Evolutionary conservation across 371 early-diverging fungal genomes (phyloP), one percentile per base, ranked within the genome.

Genomic region (Capillidium heterosporum): DNA sequence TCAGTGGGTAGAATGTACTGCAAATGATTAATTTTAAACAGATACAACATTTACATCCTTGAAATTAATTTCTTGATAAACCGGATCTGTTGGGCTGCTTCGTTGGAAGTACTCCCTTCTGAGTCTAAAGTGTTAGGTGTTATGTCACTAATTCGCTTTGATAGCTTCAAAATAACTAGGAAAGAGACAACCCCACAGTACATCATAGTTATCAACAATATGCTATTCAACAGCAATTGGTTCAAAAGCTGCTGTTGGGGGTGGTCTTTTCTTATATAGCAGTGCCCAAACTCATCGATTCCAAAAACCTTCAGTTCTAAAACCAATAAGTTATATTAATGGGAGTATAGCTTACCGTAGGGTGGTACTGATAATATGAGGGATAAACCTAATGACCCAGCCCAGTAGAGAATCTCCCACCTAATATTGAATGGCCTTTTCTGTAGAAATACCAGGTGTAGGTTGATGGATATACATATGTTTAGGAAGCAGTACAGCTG

Each of bases 401-500:
- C 15, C 53, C 53, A 53, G 35, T 53, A 53, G 5, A n/a, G 13
- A 13, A 13, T n/a, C 26, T 53, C 53, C 32, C 32, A 35, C 39
- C 31, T 32, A 8, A n/a, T 4, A n/a, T 31, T 53, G 39, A 53
- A 35, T 24, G 32, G 19, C 3, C 23, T n/a, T 17, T 39, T 27
- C 5, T 32, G 2, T 15, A 53, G 13, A 23, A 53, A 53, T 8
- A 53, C 39, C 2, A 53, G 35, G 4, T 53, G 53, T 27, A 53
- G 19, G 26, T 53, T 53, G 26, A 35, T 19, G 35, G 39, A 32
- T 23, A 53, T 53, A 13, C 39, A 11, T 17, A 50, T 19, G 29
- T 50, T 50, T 23, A 50, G 21, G 19, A 50, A 50, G 29, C 27
- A 50, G 19, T 50, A 50, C 24, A 50, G 17, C 51, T 26, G 51